A percentile compares a stretch with the other conserved stretches of the same genome.
Conservation (phyloP, 371 early-diverging fungal species). For the Rhizopus arrhizus region DNA sequence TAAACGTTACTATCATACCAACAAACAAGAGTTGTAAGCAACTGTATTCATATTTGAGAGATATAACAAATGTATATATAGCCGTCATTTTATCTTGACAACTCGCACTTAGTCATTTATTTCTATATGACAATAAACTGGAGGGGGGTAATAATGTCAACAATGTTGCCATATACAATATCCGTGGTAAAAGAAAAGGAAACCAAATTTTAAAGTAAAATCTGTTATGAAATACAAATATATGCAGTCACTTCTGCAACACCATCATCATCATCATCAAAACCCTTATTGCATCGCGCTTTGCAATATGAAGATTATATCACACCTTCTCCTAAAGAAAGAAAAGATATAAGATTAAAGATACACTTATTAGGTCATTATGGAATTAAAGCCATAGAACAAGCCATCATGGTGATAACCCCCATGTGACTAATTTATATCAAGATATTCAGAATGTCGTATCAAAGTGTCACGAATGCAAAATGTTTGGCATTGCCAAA, state of each 20-base stretch:
- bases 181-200: background rate
- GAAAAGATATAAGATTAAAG: conserved; percentile 1
- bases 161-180: background rate
- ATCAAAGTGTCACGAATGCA: background rate
- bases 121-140: background rate
- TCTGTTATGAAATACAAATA: background rate
- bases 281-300: background rate
- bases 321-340: conserved; percentile 4
- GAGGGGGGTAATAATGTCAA: background rate
- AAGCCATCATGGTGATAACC: background rate
- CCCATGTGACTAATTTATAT: background rate
- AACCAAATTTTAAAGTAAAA: background rate
- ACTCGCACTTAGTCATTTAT: conserved; percentile 2
- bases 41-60: background rate
- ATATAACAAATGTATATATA: conserved; percentile 4
- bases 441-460: background rate
- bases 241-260: background rate
- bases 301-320: conserved; percentile 11
- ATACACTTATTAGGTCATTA: conserved; percentile 10
- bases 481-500: background rate
- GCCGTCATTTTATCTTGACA: background rate
- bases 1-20: conserved; percentile 1
- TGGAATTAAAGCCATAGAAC: conserved; percentile 8
- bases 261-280: background rate
- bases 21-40: conserved; percentile 2